A percentile compares a stretch with the other conserved stretches of the same genome.
Evolutionary conservation across 2,329 filamentous ascomycete genomes (phyloP).

Genomic region (Venturia asperata): DNA sequence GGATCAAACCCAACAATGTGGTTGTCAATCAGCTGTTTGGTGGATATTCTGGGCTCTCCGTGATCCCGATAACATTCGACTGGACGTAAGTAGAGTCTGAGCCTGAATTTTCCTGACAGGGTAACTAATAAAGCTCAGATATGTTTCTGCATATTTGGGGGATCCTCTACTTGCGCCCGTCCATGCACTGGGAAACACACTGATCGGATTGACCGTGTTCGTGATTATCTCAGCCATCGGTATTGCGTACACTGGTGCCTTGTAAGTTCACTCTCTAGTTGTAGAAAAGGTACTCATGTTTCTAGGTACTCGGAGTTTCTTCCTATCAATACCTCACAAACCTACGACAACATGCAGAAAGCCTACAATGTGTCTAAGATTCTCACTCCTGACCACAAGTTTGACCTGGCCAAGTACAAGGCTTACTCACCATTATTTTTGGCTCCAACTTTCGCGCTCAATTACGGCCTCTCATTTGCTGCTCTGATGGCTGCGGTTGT

Average conservation of each 20-base stretch:
- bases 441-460: conserved; percentile 33
- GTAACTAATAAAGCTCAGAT: conserved; percentile 6
- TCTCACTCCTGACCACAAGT: conserved; percentile 27
- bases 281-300: not conserved
- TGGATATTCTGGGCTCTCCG: conserved; percentile 57
- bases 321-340: conserved; percentile 27
- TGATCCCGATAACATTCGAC: conserved; percentile 47
- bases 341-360: conserved; percentile 32
- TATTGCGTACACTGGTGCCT: conserved; percentile 20
- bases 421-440: conserved; percentile 34
- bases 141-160: conserved; percentile 17
- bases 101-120: conserved; percentile 7
- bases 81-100: conserved; percentile 19
- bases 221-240: conserved; percentile 27
- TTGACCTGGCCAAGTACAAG: conserved; percentile 31
- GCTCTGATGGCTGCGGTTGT: conserved; percentile 32
- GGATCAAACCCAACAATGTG: conserved; percentile 61
- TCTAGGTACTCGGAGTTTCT: conserved; percentile 29
- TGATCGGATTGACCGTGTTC: conserved; percentile 16
- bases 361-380: conserved; percentile 32
- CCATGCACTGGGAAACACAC: conserved; percentile 17
- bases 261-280: not conserved
- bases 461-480: conserved; percentile 34
- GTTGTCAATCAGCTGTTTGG: conserved; percentile 69
- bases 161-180: conserved; percentile 19